A percentile compares a stretch with the other conserved stretches of the same genome.
Conservation (phyloP, 495 filamentous ascomycete genomes). For the Wilcoxina mikolae region DNA sequence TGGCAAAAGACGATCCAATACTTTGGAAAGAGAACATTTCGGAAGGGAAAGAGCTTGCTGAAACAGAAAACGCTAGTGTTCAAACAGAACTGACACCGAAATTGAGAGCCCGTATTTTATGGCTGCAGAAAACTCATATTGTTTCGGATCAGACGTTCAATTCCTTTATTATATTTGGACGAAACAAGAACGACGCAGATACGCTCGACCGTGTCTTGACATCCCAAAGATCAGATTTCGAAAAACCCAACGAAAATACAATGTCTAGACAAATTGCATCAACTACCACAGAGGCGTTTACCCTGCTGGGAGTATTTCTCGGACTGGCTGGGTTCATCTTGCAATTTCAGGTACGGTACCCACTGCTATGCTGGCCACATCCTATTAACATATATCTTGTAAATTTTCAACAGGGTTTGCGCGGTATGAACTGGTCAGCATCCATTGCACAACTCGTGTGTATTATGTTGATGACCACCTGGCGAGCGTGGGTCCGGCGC, state of each 20-base stretch:
- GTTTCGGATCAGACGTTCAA: conserved; percentile 15
- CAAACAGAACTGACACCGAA: no score
- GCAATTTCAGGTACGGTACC: no score
- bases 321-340: conserved; percentile 19
- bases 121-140: conserved; percentile 11
- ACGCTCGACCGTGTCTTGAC: no score
- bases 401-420: conserved; percentile 20
- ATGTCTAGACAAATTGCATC: background rate
- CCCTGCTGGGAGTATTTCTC: no score
- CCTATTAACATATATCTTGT: no score
- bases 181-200: background rate
- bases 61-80: no score
- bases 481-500: conserved; percentile 15
- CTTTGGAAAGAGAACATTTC: no score
- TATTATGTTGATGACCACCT: conserved; percentile 18
- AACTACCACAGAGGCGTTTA: conserved; percentile 8
- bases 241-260: no score
- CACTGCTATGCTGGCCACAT: no score
- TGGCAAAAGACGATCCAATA: no score
- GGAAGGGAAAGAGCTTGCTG: no score
- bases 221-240: no score
- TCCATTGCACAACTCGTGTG: conserved; percentile 17
- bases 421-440: conserved; percentile 15
- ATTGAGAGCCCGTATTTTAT: conserved; percentile 8
- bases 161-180: conserved; percentile 8